These are phyloP conservation scores for Rhodosporidiobolus odoratus DNA, from an alignment of 768 basidiomycete species.

Conservation along the genomic window DNA sequence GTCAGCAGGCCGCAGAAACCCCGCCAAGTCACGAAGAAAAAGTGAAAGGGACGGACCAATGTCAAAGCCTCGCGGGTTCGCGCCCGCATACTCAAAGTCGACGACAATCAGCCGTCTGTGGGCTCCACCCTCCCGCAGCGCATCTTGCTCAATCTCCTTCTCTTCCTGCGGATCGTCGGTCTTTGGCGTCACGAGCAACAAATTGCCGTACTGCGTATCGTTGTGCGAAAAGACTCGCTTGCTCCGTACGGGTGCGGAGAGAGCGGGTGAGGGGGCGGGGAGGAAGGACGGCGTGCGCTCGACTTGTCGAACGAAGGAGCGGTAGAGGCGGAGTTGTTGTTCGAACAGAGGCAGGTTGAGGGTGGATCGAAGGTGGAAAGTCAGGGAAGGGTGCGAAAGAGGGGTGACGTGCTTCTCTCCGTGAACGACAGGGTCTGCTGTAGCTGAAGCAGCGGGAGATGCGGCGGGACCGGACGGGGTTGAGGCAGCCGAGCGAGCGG, in stretches of 20 bases:
- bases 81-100: slow-evolving; percentile 94
- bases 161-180: slow-evolving; percentile 13
- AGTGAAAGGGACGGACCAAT: slow-evolving; percentile 55
- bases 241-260: slow-evolving; percentile 52
- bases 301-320: slow-evolving; percentile 54
- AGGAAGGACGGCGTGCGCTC: slow-evolving; percentile 49
- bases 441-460: no score
- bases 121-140: slow-evolving; percentile 29
- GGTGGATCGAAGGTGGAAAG: slow-evolving; percentile 24
- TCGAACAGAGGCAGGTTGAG: slow-evolving; percentile 40
- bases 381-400: slow-evolving; percentile 24
- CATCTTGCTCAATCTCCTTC: slow-evolving; percentile 29
- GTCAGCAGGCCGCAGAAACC: no score
- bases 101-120: slow-evolving; percentile 42
- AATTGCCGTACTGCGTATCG: slow-evolving; percentile 91
- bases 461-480: neutral
- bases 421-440: neutral
- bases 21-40: neutral
- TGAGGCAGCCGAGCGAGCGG: neutral
- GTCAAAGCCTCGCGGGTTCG: slow-evolving; percentile 88
- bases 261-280: neutral
- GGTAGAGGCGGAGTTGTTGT: slow-evolving; percentile 43
- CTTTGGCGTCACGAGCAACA: slow-evolving; percentile 59
- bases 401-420: slow-evolving; percentile 19
- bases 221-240: slow-evolving; percentile 70